These are phyloP conservation scores for Jimgerdemannia flammicorona DNA, from an alignment of 192 early-diverging fungal species.

Conservation along the genomic window DNA sequence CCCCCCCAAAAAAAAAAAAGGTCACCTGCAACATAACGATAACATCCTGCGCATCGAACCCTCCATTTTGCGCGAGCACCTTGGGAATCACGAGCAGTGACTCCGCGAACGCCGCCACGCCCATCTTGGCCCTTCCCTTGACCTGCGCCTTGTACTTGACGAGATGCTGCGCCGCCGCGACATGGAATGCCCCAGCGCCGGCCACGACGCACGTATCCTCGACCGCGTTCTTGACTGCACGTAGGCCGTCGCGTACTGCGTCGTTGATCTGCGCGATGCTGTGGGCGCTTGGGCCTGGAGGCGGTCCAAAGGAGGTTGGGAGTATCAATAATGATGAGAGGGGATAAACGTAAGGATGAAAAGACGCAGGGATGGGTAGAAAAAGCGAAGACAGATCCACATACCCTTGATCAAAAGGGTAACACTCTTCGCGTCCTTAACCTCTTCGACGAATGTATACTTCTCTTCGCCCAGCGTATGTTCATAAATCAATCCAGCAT, in stretches of 20 bases:
- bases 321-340: conserved; percentile 2
- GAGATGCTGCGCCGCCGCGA: conserved; percentile 82
- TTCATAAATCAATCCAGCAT: conserved; percentile 93
- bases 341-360: neutral
- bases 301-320: no score
- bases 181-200: conserved; percentile 95
- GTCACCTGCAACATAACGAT: conserved; percentile 80
- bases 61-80: conserved; percentile 91
- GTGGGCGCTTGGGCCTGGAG: conserved; percentile 81
- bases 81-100: conserved; percentile 96
- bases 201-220: conserved; percentile 90
- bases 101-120: conserved; percentile 95
- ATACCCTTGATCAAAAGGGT: conserved; percentile 92
- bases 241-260: conserved; percentile 95
- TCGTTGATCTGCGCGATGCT: conserved; percentile 95
- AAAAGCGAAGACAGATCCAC: neutral
- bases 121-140: conserved; percentile 93
- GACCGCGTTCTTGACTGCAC: conserved; percentile 97
- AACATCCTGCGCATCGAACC: conserved; percentile 94
- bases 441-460: conserved; percentile 98
- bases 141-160: conserved; percentile 84
- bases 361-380: neutral
- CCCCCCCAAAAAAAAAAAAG: no score
- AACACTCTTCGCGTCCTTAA: conserved; percentile 82
- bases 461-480: conserved; percentile 98